Evolutionary conservation across 352 stramenopile genomes (phyloP).

Genomic region (Peronosclerospora sorghi): DNA sequence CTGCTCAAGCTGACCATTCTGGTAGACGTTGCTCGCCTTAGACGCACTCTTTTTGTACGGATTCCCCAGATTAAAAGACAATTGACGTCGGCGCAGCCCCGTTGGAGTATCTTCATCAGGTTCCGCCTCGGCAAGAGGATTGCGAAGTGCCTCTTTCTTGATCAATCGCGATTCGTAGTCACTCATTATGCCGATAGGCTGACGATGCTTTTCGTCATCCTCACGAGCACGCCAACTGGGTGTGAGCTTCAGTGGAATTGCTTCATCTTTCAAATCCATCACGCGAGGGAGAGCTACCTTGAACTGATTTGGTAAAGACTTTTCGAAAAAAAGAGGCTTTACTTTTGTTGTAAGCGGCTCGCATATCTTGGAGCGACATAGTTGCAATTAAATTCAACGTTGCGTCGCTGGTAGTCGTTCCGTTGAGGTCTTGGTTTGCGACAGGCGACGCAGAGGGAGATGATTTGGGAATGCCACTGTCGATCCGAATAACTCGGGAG

Average conservation of each 20-base stretch:
- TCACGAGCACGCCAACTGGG: conserved; percentile 49
- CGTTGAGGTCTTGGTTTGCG: conserved; percentile 12
- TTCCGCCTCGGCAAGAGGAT: conserved; percentile 75
- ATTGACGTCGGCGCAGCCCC: conserved; percentile 55
- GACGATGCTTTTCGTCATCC: conserved; percentile 74
- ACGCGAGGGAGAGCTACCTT: conserved; percentile 27
- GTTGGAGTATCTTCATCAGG: conserved; percentile 73
- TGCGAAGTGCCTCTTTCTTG: conserved; percentile 78
- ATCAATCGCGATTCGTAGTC: conserved; percentile 82
- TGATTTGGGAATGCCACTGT: conserved; percentile 21
- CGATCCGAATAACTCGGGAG: conserved; percentile 24
- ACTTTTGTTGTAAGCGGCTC: conserved; percentile 35
- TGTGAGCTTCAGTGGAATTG: conserved; percentile 30
- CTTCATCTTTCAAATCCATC: conserved; percentile 3
- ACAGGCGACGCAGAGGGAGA: conserved; percentile 30
- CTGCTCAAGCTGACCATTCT: too few relatives aligned
- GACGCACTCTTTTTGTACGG: conserved; percentile 85
- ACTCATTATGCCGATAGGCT: conserved; percentile 83
- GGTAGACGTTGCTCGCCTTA: conserved; percentile 77
- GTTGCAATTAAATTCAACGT: conserved; percentile 45
- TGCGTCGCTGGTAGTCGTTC: conserved; percentile 15
- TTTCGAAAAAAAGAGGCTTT: conserved; percentile 46
- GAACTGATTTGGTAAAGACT: conserved; percentile 25
- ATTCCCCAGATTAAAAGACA: conserved; percentile 81
- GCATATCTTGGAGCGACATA: conserved; percentile 57